Conservation (phyloP, 2,329 filamentous ascomycete genomes). For the Plenodomus tracheiphilus region DNA sequence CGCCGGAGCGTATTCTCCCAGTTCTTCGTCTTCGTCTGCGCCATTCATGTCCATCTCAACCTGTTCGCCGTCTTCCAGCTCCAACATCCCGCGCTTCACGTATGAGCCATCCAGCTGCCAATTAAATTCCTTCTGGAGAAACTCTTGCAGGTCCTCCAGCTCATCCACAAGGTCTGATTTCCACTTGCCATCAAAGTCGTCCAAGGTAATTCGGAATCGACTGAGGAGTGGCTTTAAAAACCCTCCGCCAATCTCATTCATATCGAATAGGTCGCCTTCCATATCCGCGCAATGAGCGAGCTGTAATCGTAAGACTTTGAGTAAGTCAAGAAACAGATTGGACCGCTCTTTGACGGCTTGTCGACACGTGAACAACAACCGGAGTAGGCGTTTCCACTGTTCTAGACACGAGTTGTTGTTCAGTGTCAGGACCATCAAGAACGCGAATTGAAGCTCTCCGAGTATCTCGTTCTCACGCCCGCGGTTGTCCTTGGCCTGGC, state of each 20-base stretch:
- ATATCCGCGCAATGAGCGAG: constrained; percentile 61
- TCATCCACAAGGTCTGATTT: constrained; percentile 55
- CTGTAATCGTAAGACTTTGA: constrained; percentile 57
- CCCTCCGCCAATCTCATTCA: constrained; percentile 56
- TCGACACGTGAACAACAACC: constrained; percentile 60
- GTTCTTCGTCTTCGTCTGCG: constrained; percentile 64
- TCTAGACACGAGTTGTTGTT: constrained; percentile 69
- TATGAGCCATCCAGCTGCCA: constrained; percentile 62
- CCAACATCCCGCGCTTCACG: constrained; percentile 60
- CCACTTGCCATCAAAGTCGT: constrained; percentile 49
- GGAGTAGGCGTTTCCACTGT: constrained; percentile 65
- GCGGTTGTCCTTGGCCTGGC: constrained; percentile 32
- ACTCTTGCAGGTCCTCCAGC: constrained; percentile 59
- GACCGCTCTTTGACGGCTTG: constrained; percentile 54
- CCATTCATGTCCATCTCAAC: constrained; percentile 61
- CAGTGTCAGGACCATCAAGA: constrained; percentile 64
- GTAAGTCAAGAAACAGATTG: constrained; percentile 56
- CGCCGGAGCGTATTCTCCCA: constrained; percentile 65
- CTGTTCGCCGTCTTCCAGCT: constrained; percentile 65
- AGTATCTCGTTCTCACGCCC: constrained; percentile 45
- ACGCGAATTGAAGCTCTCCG: constrained; percentile 65
- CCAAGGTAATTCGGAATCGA: constrained; percentile 56
- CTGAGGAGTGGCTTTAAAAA: constrained; percentile 58
- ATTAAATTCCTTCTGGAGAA: constrained; percentile 57
- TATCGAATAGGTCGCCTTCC: constrained; percentile 64